Base-by-base conservation (phyloP, 2,329 filamentous ascomycete genomes). In the Rachicladosporium sp. region DNA sequence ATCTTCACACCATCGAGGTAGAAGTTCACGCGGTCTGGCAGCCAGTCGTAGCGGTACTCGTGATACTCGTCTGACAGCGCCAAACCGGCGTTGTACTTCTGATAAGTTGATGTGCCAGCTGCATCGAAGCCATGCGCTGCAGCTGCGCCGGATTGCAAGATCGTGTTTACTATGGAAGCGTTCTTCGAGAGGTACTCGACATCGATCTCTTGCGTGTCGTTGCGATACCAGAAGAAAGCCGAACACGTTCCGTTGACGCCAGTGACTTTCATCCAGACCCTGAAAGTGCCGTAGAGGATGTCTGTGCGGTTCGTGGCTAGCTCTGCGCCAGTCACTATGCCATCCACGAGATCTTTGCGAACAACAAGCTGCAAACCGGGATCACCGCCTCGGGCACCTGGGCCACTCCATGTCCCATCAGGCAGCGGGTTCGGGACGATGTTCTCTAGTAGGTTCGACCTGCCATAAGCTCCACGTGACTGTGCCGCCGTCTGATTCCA, bases 151-250 rank as follows among this genome's bases (percentile, higher is more conserved):
- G 81, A 80, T 54, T 88, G 83, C 5, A 87, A 65, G n/a, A 87
- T 81, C 1, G 88, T 71, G 54, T 87, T 84, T 38, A 87, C 66
- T 0, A 76, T 72, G 46, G n/a, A 43, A 36, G 33, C 50, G 42
- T 8, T 11, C n/a, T 38, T 33, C 2, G 81, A 83, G 2, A 88
- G 69, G 53, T 87, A 83, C 49, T 89, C 83, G 61, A 88, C 77
- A 55, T 88, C 82, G 50, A 88, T 85, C 52, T 88, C 82, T 53
- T 83, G 78, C 1, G 79, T 81, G 58, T 88, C 77, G 57, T 86
- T 84, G 61, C 74, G 76, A 58, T 84, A 87, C 80, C 81, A 89
- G 60, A 87, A 88, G 62, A 88, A 87, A 5, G 82, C 82, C 23
- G 74, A 77, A 56, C 82, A 88, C 1, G 83, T 88, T 19, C 82